Evolutionary conservation across 2,329 filamentous ascomycete species (phyloP).

Genomic region (Trichoderma pleuroti): DNA sequence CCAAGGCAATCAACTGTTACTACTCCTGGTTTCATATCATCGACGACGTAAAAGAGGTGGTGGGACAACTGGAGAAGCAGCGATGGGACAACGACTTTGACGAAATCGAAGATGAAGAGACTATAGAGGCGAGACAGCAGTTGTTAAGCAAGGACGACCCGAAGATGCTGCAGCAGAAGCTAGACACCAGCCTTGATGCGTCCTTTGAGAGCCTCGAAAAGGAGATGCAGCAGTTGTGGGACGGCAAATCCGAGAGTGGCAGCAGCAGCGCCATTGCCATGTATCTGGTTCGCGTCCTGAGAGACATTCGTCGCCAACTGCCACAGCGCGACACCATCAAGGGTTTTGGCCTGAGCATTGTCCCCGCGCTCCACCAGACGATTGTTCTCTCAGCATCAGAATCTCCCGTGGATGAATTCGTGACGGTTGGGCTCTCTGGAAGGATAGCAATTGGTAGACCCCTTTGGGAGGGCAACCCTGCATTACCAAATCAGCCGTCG

Average conservation of each 20-base stretch:
- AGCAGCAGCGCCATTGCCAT: constrained; percentile 53
- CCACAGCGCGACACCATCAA: constrained; percentile 50
- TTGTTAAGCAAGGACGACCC: constrained; percentile 72
- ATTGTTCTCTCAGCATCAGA: constrained; percentile 54
- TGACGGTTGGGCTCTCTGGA: constrained; percentile 39
- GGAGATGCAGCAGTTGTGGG: constrained; percentile 51
- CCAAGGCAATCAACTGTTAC: constrained; percentile 60
- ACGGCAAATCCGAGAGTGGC: constrained; percentile 41
- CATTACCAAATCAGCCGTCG: constrained; percentile 75
- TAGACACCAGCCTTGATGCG: constrained; percentile 53
- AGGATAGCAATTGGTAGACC: constrained; percentile 57
- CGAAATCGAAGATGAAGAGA: constrained; percentile 70
- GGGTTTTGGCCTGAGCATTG: constrained; percentile 56
- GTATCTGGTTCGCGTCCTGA: constrained; percentile 69
- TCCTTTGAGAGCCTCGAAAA: constrained; percentile 58
- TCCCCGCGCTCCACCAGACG: constrained; percentile 61
- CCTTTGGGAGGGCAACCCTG: constrained; percentile 77
- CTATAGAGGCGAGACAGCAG: constrained; percentile 62
- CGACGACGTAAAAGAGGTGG: constrained; percentile 59
- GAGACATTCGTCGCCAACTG: constrained; percentile 67
- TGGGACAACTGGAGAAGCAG: constrained; percentile 63
- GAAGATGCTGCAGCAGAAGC: constrained; percentile 55
- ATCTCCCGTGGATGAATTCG: constrained; percentile 48
- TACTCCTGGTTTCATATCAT: constrained; percentile 71
- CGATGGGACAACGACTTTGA: constrained; percentile 74